Base-by-base conservation (phyloP, 2,329 filamentous ascomycete species). In the Aspergillus sojae region DNA sequence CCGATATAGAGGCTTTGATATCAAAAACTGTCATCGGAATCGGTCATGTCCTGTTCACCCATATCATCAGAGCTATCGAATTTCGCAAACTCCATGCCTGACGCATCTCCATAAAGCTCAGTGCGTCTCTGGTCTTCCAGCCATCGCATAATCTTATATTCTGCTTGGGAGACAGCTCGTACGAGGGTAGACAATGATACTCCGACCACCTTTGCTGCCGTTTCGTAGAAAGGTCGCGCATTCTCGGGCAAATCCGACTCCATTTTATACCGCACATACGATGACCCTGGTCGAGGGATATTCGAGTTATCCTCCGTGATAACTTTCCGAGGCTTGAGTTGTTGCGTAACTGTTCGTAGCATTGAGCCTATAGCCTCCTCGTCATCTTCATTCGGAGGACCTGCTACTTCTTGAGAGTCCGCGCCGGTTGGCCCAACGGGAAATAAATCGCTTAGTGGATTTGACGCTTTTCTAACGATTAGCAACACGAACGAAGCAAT, bases 181-280 rank as follows among this genome's bases (percentile, higher is more conserved):
- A 87, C 71, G 50, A 89, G 74, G 41, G 80, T 82, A 30, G 81
- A 75, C 53, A 88, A 64, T 12, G 82, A 81, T 39, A 86, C 68
- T 7, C 84, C 86, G 7, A 80, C 80, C 19, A 84, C 70, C 63
- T 78, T 78, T 11, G 85, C 85, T 12, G 80, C 83, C 55, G 81
- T 76, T 62, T 84, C 78, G 68, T 86, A 85, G 62, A 89, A 85
- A 0, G 71, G 62, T 58, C 74, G 82, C 21, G 81, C 82, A 16
- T 70, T 69, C 5, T 79, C 76, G 19, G 81, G 76, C 32, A 89
- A 72, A 32, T 86, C 82, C 2, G 80, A 75, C 61, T 79, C 79
- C 36, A 74, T 77, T 58, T 80, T 81, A 72, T 84, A 87, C 9
- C 79, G 75, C 43, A 73, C 75, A 68, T 88, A 88, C 45, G 72